These are phyloP conservation scores for Cystofilobasidium bisporidii DNA, from an alignment of 768 basidiomycete genomes.

Conservation along the genomic window DNA sequence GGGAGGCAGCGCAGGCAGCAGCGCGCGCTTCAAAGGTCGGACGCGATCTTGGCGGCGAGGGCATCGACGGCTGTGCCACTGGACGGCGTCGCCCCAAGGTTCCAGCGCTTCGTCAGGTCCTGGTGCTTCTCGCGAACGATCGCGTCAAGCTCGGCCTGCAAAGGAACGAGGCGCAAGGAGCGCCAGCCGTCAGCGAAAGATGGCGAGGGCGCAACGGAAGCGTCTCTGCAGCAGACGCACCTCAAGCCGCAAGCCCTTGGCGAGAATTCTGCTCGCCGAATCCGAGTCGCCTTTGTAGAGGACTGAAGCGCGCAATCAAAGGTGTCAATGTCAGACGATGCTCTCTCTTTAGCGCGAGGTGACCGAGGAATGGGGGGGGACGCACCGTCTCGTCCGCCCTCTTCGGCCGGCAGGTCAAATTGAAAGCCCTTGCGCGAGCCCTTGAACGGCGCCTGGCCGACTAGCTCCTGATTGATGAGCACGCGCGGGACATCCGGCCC, in stretches of 20 bases:
- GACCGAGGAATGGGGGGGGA: not conserved
- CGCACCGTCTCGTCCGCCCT: slow-evolving; percentile 29
- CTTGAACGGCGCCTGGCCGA: slow-evolving; percentile 53
- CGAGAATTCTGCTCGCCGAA: slow-evolving; percentile 14
- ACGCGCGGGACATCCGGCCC: slow-evolving; percentile 58
- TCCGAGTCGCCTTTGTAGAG: slow-evolving; percentile 24
- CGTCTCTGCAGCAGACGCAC: not conserved
- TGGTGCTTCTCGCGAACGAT: not conserved
- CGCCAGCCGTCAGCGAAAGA: not conserved
- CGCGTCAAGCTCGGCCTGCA: slow-evolving; percentile 6
- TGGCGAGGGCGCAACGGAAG: not conserved
- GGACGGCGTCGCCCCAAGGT: not conserved
- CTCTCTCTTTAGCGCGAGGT: not conserved
- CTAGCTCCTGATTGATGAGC: slow-evolving; percentile 77
- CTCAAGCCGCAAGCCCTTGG: slow-evolving; percentile 1
- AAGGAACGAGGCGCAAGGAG: not conserved
- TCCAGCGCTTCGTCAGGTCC: not conserved
- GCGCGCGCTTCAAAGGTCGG: slow-evolving; percentile 3
- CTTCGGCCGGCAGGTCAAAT: slow-evolving; percentile 46
- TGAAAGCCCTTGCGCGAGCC: slow-evolving; percentile 53
- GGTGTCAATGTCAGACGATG: not conserved
- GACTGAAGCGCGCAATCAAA: not conserved
- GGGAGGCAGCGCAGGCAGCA: too few relatives aligned
- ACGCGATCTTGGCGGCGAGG: not conserved
- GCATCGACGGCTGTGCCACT: too few relatives aligned